Evolutionary conservation across 1,139 yeast genomes (phyloP).

Genomic region (Kurtzmaniella quercitrusa): DNA sequence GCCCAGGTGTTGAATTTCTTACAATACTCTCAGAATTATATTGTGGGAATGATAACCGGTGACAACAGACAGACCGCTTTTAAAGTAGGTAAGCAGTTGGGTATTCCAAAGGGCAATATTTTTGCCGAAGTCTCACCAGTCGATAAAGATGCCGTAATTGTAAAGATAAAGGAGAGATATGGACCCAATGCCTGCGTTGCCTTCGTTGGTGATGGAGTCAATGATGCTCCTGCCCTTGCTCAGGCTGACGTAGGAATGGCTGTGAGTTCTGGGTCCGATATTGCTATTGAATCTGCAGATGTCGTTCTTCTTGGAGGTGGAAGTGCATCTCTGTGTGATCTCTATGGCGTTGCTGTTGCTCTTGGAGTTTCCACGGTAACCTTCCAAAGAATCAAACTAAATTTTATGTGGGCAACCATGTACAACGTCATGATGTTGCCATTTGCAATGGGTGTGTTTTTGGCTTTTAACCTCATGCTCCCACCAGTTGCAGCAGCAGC

Average conservation of each 20-base stretch:
- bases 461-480: conserved; percentile 73
- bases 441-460: conserved; percentile 85
- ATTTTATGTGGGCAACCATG: conserved; percentile 79
- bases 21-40: conserved; percentile 43
- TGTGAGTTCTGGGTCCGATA: conserved; percentile 87
- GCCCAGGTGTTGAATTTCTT: conserved; percentile 55
- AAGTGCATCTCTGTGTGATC: conserved; percentile 31
- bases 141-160: conserved; percentile 68
- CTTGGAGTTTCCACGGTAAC: conserved; percentile 69
- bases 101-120: conserved; percentile 59
- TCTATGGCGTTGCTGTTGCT: conserved; percentile 68
- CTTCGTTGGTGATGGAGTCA: conserved; percentile 95
- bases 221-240: conserved; percentile 94
- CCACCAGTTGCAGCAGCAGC: conserved; percentile 92
- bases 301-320: conserved; percentile 55
- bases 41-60: conserved; percentile 90
- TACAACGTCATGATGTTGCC: conserved; percentile 91
- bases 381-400: conserved; percentile 69
- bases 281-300: conserved; percentile 95
- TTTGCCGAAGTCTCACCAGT: conserved; percentile 77
- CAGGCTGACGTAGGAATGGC: conserved; percentile 89
- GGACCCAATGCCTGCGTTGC: conserved; percentile 51
- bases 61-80: conserved; percentile 66
- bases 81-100: conserved; percentile 62
- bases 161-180: conserved; percentile 47